phyloP scores from a whole-genome alignment of 75 land plant genomes.

The Cupressus sempervirens region DNA sequence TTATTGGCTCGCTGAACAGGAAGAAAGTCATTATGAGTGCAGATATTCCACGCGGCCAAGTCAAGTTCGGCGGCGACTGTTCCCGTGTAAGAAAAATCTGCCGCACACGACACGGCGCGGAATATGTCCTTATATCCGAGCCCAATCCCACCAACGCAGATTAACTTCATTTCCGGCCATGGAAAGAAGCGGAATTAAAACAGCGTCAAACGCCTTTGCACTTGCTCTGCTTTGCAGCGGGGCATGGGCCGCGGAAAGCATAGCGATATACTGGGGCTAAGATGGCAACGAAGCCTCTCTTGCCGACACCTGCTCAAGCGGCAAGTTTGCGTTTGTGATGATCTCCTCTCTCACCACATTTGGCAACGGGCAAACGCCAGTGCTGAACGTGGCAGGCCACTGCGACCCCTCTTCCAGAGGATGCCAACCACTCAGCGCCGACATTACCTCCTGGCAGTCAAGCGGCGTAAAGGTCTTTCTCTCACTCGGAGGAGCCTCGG shows the following conservation, averaged over 20 bases:
- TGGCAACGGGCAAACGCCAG: conserved; percentile 36
- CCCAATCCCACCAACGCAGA: too few relatives aligned
- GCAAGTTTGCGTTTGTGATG: conserved; percentile 30
- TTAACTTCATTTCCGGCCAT: too few relatives aligned
- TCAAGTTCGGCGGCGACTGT: too few relatives aligned
- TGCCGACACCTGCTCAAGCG: conserved; percentile 25
- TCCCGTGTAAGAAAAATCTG: too few relatives aligned
- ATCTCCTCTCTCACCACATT: conserved; percentile 42
- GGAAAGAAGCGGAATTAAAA: too few relatives aligned
- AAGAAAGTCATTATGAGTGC: too few relatives aligned
- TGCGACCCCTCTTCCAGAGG: conserved; percentile 27
- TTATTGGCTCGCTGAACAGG: too few relatives aligned
- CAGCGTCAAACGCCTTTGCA: too few relatives aligned
- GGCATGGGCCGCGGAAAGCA: conserved; percentile 10
- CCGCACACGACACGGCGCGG: too few relatives aligned
- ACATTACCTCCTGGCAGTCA: conserved; percentile 22
- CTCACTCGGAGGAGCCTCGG: conserved; percentile 37
- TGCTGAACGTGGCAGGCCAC: conserved; percentile 53
- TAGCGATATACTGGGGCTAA: conserved; percentile 46
- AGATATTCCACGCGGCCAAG: too few relatives aligned
- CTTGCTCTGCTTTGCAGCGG: too few relatives aligned
- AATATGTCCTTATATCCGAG: too few relatives aligned
- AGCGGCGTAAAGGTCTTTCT: conserved; percentile 40
- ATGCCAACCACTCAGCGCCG: conserved; percentile 13
- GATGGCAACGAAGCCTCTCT: conserved; percentile 25